Evolutionary conservation across 176 grass and related monocot genomes (phyloP), one percentile per base, ranked within the genome.

Genomic region (Oryza australiensis): DNA sequence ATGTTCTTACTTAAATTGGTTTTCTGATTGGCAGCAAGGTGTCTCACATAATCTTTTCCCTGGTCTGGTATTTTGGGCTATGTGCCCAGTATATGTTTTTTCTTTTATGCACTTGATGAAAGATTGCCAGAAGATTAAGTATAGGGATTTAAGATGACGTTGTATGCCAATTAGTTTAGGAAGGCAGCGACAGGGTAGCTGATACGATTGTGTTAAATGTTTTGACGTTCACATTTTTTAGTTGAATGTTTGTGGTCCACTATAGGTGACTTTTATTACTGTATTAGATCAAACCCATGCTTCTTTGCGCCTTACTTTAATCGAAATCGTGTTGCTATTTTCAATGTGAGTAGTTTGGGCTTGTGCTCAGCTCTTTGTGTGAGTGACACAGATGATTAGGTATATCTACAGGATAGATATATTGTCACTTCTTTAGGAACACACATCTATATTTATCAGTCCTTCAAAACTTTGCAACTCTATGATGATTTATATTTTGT

Each of bases 1-100:
- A 74, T 46, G 40, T n/a, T 79, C 62, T 86, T 79, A 20, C n/a
- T 76, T 90, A 79, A 49, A 80, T 33, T 27, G 55, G 41, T 64
- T 70, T 75, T 70, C 51, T 81, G 23, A 13, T 85, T 64, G 15
- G 53, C 49, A 75, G 11, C 37, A 40, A 76, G 68, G 26, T 62
- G 62, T 70, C 26, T 68, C 67, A 83, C 84, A 90, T 79, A 84
- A 78, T 72, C 62, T 59, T 77, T 73, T 68, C 62, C 4, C 10
- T 43, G 37, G 45, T 13, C 27, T 64, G 65, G 65, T 89, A 82
- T 76, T 10, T 14, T 64, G 49, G 82, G 40, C 48, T 13, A 63
- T 64, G 27, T 85, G 40, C 38, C 82, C 26, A 20, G 53, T 66
- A 65, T 71, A 82, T 85, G 55, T 77, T 70, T 81, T 32, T 65